Conservation (phyloP, 805 yeast genomes). For the Candida ponderosae region DNA sequence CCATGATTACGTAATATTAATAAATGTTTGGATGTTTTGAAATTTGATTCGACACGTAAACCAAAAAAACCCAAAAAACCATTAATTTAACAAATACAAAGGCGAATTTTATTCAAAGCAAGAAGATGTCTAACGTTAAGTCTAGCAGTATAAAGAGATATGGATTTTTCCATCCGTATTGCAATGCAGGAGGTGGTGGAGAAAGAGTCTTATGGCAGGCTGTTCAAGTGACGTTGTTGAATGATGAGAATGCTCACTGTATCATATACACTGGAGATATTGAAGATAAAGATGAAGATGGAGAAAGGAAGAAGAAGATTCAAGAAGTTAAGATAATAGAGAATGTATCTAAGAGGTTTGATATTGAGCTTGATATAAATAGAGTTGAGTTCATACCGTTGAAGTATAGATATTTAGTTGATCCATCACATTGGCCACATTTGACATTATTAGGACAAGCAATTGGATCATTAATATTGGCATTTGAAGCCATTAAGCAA, state of each 20-base stretch:
- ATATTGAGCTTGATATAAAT: conserved; percentile 38
- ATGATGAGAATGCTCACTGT: conserved; percentile 42
- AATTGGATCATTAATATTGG: conserved; percentile 62
- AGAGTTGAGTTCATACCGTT: conserved; percentile 60
- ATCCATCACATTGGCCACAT: conserved; percentile 64
- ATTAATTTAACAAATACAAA: no score
- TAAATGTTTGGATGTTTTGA: no score
- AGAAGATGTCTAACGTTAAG: no score
- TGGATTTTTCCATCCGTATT: conserved; percentile 94
- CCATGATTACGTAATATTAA: no score
- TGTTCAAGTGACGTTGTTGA: conserved; percentile 55
- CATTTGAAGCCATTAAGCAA: conserved; percentile 60
- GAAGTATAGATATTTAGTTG: conserved; percentile 50
- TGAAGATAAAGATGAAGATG: conserved; percentile 34
- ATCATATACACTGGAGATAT: conserved; percentile 68
- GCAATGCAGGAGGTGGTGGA: conserved; percentile 98
- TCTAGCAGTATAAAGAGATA: no score
- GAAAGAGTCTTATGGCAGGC: conserved; percentile 97
- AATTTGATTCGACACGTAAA: no score
- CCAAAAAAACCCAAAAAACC: no score
- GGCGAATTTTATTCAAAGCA: no score
- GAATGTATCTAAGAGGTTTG: conserved; percentile 50
- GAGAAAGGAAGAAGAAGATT: no score
- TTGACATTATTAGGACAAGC: conserved; percentile 87
- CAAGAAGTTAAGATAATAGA: conserved; percentile 43